Percentiles rank a stretch among this genome's conserved stretches.
Evolutionary conservation across 108 stramenopile genomes (phyloP).

Genomic region (Pseudonitzschia pungens): DNA sequence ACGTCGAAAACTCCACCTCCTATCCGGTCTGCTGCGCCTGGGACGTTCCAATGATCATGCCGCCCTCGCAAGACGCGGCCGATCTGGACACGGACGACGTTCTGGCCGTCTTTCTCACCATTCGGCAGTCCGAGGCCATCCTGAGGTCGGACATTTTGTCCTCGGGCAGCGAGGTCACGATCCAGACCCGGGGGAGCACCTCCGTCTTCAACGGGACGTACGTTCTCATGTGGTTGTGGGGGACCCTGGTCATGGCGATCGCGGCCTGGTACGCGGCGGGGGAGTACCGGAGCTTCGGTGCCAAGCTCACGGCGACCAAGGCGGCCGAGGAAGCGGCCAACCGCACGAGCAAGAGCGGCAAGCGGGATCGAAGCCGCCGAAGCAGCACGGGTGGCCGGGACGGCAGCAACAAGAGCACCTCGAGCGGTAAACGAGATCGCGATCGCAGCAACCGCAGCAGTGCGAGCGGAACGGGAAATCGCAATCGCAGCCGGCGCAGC

Average conservation of each 20-base stretch:
- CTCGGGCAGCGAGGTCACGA: conserved; percentile 2
- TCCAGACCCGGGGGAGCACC: conserved; percentile 9
- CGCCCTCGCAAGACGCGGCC: not conserved
- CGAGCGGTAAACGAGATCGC: no score
- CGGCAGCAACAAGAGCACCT: not conserved
- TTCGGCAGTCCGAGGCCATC: conserved; percentile 30
- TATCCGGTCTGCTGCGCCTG: conserved; percentile 40
- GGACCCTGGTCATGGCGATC: conserved; percentile 2
- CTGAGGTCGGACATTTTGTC: not conserved
- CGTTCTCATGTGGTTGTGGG: conserved; percentile 31
- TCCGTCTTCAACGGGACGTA: conserved; percentile 24
- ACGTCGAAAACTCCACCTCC: conserved; percentile 6
- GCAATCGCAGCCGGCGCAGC: not conserved
- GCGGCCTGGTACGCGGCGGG: conserved; percentile 20
- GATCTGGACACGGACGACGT: conserved; percentile 23
- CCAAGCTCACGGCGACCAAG: not conserved
- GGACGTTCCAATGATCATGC: conserved; percentile 35
- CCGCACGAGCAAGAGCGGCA: not conserved
- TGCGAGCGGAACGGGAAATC: not conserved
- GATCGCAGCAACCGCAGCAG: no score
- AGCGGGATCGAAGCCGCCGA: no score
- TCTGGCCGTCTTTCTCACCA: conserved; percentile 29
- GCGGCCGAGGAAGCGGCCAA: not conserved
- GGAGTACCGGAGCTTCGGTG: not conserved
- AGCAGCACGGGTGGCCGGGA: not conserved